Base-by-base conservation (phyloP, 257 asterid species). In the Jasminum sambac region DNA sequence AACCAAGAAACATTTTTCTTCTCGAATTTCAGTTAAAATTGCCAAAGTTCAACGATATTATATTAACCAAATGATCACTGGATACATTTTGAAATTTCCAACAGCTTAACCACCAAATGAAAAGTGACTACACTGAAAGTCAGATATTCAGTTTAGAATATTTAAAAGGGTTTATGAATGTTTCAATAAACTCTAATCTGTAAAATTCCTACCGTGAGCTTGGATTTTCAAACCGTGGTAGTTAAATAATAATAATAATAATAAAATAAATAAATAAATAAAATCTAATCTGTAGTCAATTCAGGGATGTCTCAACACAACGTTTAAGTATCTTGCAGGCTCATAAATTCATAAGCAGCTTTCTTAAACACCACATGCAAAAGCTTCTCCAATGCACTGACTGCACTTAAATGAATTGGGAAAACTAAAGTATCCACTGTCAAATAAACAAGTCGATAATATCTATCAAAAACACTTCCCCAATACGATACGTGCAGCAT, bases 101-200 rank as follows among this genome's bases (percentile, higher is more conserved):
- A 21, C 24, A 48, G 11, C 58, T 48, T 16, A n/a, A 16, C 58
- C 6, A 48, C 7, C 58, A 6, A 46, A 42, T 52, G 17, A 59
- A 34, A 16, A 58, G 30, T 10, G 61, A 3, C 8, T 42, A 21
- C 69, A 48, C 11, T 63, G 43, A 40, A 48, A 44, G 65, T 42
- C 43, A 44, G 65, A 46, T 41, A 76, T 19, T 37, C 44, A 9
- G 55, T 36, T 67, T 44, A 16, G 55, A 8, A 48, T 46, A 14
- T 59, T 41, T 42, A 16, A 25, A 44, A 44, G 55, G 55, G 55
- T 14, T 14, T 12, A 44, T 17, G 17, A 8, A 12, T 12, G 21
- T 44, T 17, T 44, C 55, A 44, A 16, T n/a, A 48, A 48, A 16
- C 58, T 48, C 58, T 48, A 16, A n/a, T 48, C 24, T 48, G 21